A percentile compares a stretch with the other conserved stretches of the same genome.
These are phyloP conservation scores for Caloboletus inedulis DNA, from an alignment of 1,284 basidiomycete genomes.

Conservation along the genomic window DNA sequence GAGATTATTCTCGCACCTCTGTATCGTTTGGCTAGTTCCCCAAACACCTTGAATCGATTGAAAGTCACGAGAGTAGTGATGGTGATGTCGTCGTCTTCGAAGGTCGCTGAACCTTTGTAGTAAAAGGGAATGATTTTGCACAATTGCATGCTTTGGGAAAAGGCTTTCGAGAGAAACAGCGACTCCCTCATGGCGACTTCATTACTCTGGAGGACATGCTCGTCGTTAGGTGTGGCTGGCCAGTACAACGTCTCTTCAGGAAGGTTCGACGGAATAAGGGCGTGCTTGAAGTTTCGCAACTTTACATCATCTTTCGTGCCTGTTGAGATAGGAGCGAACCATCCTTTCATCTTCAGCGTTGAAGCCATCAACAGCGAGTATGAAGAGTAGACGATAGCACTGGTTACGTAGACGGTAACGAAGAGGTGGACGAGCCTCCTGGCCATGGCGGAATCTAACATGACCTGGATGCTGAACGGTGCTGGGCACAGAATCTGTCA, in stretches of 20 bases:
- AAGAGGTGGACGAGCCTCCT: conserved; percentile 19
- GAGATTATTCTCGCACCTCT: conserved; percentile 46
- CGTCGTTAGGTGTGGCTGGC: conserved; percentile 10
- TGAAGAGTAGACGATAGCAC: conserved; percentile 37
- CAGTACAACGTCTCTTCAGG: conserved; percentile 21
- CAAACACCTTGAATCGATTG: conserved; percentile 72
- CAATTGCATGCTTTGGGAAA: conserved; percentile 64
- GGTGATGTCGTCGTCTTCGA: conserved; percentile 67
- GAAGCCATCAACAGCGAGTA: conserved; percentile 28
- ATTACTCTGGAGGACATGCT: conserved; percentile 16
- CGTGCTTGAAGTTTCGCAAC: background rate
- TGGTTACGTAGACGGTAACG: conserved; percentile 24
- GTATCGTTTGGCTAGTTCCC: conserved; percentile 66
- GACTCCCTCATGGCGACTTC: conserved; percentile 38
- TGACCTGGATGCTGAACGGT: background rate
- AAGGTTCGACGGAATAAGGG: conserved; percentile 1
- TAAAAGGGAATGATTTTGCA: conserved; percentile 77
- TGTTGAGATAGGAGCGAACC: conserved; percentile 4
- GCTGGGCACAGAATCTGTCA: background rate
- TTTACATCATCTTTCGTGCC: background rate
- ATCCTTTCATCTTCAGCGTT: conserved; percentile 14
- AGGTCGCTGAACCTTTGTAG: conserved; percentile 54
- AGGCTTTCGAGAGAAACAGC: conserved; percentile 62
- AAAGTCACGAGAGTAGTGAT: conserved; percentile 81
- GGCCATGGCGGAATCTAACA: conserved; percentile 14